phyloP scores from a whole-genome alignment of 108 stramenopile genomes.

The Nannochloropsis gaditana region DNA sequence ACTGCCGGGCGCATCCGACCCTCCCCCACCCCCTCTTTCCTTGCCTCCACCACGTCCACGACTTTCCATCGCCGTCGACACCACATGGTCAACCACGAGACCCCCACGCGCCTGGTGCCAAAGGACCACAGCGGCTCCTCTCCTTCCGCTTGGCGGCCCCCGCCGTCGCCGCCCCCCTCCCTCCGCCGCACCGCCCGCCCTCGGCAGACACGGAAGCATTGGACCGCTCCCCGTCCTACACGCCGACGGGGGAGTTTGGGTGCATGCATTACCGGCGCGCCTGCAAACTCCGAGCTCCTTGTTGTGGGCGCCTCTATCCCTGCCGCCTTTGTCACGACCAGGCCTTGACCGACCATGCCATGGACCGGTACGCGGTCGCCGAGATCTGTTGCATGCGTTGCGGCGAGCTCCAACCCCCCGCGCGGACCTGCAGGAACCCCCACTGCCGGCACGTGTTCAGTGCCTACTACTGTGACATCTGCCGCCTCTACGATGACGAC shows the following conservation, averaged over 20 bases:
- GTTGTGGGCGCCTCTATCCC: constrained; percentile 75
- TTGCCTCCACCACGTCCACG: too few relatives aligned
- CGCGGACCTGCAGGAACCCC: constrained; percentile 64
- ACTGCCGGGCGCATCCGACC: background rate
- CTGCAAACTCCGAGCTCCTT: constrained; percentile 78
- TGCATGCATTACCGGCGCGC: constrained; percentile 81
- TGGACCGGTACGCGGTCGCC: constrained; percentile 76
- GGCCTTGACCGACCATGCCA: constrained; percentile 61
- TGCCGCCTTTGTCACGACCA: constrained; percentile 89
- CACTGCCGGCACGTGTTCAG: constrained; percentile 11
- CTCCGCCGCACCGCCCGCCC: constrained; percentile 59
- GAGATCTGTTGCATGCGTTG: constrained; percentile 86
- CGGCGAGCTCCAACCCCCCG: constrained; percentile 71
- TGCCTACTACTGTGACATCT: constrained; percentile 71
- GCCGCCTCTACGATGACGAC: constrained; percentile 80
- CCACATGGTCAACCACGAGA: background rate
- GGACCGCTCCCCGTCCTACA: constrained; percentile 62
- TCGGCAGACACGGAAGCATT: constrained; percentile 28
- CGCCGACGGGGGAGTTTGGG: constrained; percentile 68
- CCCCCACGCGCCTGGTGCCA: background rate
- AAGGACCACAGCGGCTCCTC: constrained; percentile 34
- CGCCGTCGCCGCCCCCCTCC: constrained; percentile 59
- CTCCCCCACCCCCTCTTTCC: background rate
- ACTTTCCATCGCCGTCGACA: too few relatives aligned
- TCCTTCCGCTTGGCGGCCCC: constrained; percentile 36